Percentiles rank a stretch among this genome's conserved stretches.
phyloP scores from a whole-genome alignment of 148 eudicot species.

The Camellia japonica region DNA sequence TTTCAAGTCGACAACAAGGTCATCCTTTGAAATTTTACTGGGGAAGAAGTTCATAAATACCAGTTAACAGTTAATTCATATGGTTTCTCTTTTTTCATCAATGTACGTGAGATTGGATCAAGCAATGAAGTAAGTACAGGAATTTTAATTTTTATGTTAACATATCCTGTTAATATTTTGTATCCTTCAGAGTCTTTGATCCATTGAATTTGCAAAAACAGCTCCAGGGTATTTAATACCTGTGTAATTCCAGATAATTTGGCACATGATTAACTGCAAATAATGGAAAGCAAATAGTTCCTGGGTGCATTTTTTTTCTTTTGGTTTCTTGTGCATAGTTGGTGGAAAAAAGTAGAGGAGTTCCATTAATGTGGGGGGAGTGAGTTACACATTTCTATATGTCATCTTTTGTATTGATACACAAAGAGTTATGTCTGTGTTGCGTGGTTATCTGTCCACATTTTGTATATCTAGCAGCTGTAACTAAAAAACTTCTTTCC shows the following conservation, averaged over 20 bases:
- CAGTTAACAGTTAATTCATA: slow-evolving; percentile 45
- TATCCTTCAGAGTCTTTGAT: background rate
- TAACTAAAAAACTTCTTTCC: background rate
- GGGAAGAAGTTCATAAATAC: slow-evolving; percentile 35
- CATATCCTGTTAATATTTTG: background rate
- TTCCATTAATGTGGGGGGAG: background rate
- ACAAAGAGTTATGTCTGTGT: background rate
- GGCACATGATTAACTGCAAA: background rate
- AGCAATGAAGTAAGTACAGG: slow-evolving; percentile 48
- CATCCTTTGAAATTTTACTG: slow-evolving; percentile 32
- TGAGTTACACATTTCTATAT: background rate
- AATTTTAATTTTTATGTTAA: background rate
- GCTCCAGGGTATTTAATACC: background rate
- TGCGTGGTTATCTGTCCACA: background rate
- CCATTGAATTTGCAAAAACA: background rate
- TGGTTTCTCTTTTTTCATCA: slow-evolving; percentile 38
- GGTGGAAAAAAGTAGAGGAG: background rate
- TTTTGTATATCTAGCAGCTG: background rate
- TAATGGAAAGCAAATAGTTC: background rate
- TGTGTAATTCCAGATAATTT: background rate
- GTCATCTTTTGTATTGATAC: background rate
- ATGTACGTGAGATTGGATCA: slow-evolving; percentile 70
- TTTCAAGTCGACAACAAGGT: slow-evolving; percentile 44
- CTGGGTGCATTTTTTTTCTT: background rate
- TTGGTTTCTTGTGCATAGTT: background rate